Conservation (phyloP, 441 rosid species). For the Omphalea diandra region DNA sequence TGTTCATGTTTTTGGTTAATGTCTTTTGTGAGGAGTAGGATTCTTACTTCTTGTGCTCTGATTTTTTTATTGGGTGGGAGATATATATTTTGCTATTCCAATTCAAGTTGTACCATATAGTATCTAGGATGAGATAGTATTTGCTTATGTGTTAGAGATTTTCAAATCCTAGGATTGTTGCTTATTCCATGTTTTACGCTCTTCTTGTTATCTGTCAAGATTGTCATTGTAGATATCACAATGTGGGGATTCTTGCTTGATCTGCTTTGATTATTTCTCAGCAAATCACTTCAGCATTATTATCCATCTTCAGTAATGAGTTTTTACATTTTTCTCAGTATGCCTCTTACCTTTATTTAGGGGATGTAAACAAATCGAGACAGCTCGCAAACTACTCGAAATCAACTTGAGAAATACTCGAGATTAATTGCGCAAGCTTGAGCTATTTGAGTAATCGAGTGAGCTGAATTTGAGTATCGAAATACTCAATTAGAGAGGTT, state of each 20-base stretch:
- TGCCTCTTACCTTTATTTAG: too few species aligned
- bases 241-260: not conserved
- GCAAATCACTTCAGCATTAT: not conserved
- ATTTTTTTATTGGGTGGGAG: not conserved
- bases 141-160: not conserved
- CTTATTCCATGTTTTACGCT: not conserved
- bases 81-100: not conserved
- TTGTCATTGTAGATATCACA: not conserved
- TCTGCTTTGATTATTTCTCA: not conserved
- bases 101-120: not conserved
- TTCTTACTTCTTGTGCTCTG: not conserved
- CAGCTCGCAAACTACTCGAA: too few species aligned
- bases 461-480: too few species aligned
- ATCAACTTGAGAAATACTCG: too few species aligned
- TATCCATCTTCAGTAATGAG: not conserved
- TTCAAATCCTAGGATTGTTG: not conserved
- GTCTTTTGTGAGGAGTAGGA: constrained; percentile 3
- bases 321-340: too few species aligned
- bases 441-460: too few species aligned
- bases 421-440: too few species aligned
- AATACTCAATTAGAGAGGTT: too few species aligned
- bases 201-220: not conserved
- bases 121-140: not conserved
- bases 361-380: too few species aligned
- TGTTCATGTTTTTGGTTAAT: constrained; percentile 5